These are phyloP conservation scores for Canavalia gladiata DNA, from an alignment of 306 rosid species.

Conservation along the genomic window DNA sequence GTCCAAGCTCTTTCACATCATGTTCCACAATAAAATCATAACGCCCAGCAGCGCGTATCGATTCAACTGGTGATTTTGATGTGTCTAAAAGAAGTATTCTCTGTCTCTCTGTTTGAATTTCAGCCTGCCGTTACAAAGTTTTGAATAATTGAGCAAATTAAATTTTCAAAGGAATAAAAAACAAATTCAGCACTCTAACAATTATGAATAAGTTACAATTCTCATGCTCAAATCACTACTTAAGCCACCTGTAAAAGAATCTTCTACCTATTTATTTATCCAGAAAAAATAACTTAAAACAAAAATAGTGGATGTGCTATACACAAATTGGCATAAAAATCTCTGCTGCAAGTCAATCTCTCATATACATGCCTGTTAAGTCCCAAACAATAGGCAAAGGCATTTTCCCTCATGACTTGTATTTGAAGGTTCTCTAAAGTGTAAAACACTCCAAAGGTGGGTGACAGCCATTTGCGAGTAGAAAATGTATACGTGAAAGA, in stretches of 20 bases:
- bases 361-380: not conserved
- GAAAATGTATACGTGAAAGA: not conserved
- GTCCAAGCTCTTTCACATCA: slow-evolving; percentile 97
- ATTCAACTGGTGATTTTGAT: slow-evolving; percentile 88
- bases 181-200: not conserved
- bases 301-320: not conserved
- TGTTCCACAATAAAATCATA: slow-evolving; percentile 98
- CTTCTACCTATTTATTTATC: slow-evolving; percentile 4
- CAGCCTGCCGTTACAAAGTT: slow-evolving; percentile 67
- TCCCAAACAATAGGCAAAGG: not conserved
- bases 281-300: slow-evolving; percentile 11
- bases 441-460: not conserved
- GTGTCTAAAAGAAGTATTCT: slow-evolving; percentile 91
- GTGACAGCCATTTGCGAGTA: not conserved
- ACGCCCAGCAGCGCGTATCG: slow-evolving; percentile 92
- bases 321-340: slow-evolving; percentile 5
- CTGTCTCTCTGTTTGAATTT: slow-evolving; percentile 97
- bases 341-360: slow-evolving; percentile 17
- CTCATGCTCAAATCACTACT: not conserved
- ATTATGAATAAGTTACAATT: slow-evolving; percentile 13
- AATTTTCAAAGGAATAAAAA: not conserved
- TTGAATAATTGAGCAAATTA: not conserved
- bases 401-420: not conserved
- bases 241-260: not conserved
- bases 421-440: slow-evolving; percentile 22